Percentiles rank a stretch among this genome's conserved stretches.
These are phyloP conservation scores for Saccharomycopsis babjevae DNA, from an alignment of 805 yeast genomes.

Conservation along the genomic window DNA sequence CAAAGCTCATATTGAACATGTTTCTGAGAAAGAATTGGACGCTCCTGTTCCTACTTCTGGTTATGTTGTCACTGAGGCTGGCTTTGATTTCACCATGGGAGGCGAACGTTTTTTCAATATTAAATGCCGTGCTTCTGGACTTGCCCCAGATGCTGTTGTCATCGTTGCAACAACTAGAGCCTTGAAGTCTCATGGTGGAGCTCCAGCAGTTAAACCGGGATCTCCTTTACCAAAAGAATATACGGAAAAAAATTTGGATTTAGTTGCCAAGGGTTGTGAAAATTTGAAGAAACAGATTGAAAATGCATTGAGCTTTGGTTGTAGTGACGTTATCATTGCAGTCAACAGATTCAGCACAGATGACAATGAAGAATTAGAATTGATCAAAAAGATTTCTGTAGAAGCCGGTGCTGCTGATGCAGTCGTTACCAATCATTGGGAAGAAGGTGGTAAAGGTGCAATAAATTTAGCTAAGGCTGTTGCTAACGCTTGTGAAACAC, in stretches of 20 bases:
- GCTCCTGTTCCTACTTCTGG: conserved; percentile 43
- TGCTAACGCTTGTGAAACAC: conserved; percentile 50
- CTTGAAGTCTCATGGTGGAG: conserved; percentile 95
- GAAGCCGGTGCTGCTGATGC: conserved; percentile 94
- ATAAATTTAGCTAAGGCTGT: conserved; percentile 76
- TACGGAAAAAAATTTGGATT: conserved; percentile 68
- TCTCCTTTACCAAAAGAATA: conserved; percentile 76
- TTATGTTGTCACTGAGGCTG: conserved; percentile 94
- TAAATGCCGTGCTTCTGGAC: conserved; percentile 87
- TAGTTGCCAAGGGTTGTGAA: conserved; percentile 69
- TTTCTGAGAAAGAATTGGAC: background rate
- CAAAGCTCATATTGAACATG: background rate
- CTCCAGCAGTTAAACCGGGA: conserved; percentile 94
- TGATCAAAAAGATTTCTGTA: conserved; percentile 68
- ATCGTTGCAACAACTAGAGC: conserved; percentile 95
- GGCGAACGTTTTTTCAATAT: conserved; percentile 96
- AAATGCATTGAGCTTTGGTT: conserved; percentile 72
- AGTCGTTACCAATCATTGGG: conserved; percentile 89
- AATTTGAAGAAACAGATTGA: conserved; percentile 85
- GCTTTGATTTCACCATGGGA: conserved; percentile 98
- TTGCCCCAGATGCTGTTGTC: conserved; percentile 81
- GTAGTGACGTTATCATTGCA: conserved; percentile 86
- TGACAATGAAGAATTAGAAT: conserved; percentile 66
- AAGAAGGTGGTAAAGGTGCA: conserved; percentile 90
- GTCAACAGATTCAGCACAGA: conserved; percentile 83